These are phyloP conservation scores for Botrytis elliptica DNA, from an alignment of 2,329 filamentous ascomycete species.

Conservation along the genomic window DNA sequence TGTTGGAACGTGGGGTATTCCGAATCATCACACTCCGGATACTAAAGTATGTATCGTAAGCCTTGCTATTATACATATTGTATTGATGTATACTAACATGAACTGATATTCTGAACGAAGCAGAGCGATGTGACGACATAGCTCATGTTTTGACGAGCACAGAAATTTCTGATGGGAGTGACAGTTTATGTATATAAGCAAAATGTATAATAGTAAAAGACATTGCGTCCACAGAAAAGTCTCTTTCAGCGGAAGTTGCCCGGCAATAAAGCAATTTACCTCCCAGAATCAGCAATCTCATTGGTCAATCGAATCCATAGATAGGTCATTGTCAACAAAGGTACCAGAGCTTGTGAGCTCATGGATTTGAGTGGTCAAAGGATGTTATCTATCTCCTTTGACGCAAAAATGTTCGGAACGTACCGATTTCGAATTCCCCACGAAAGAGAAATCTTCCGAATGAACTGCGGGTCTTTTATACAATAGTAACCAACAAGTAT, in stretches of 20 bases:
- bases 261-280: not conserved
- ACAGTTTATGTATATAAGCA: not conserved
- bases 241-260: conserved; percentile 8
- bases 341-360: not conserved
- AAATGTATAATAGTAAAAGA: not conserved
- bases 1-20: conserved; percentile 10
- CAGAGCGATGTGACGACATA: not conserved
- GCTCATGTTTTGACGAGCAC: not conserved
- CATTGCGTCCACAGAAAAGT: not conserved
- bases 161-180: not conserved
- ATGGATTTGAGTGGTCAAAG: not conserved
- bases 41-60: not conserved
- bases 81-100: not conserved
- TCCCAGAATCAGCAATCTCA: not conserved
- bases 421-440: not conserved
- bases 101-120: conserved; percentile 7
- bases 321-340: not conserved
- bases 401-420: not conserved
- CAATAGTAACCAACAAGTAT: too few species aligned
- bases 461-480: not conserved
- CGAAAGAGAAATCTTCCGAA: not conserved
- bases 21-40: conserved; percentile 1
- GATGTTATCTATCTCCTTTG: not conserved
- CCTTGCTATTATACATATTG: not conserved
- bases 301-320: not conserved